A percentile compares a stretch with the other conserved stretches of the same genome.
Evolutionary conservation across 768 basidiomycete genomes (phyloP).

Genomic region (Baorangia bicolor): DNA sequence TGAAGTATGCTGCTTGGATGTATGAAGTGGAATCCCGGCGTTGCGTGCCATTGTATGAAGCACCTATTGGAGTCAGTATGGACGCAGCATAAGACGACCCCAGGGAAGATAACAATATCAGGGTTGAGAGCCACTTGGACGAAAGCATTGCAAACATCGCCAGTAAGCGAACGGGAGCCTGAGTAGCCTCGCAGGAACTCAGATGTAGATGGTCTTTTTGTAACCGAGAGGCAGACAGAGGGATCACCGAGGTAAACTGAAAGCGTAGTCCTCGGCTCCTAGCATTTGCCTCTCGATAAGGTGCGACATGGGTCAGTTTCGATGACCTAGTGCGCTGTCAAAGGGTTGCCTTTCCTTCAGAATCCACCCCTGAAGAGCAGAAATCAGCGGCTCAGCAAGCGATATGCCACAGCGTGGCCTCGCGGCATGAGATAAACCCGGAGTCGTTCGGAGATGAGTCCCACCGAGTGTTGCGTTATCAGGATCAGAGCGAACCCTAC

Average conservation of each 20-base stretch:
- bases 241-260: slow-evolving; percentile 7
- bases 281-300: slow-evolving; percentile 14
- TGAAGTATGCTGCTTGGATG: slow-evolving; percentile 36
- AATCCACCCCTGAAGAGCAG: slow-evolving; percentile 6
- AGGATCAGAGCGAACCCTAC: neutral
- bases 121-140: neutral
- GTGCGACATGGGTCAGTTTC: slow-evolving; percentile 13
- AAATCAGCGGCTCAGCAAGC: slow-evolving; percentile 2
- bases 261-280: slow-evolving; percentile 15
- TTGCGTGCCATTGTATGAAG: slow-evolving; percentile 2
- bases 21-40: slow-evolving; percentile 21
- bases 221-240: neutral
- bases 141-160: neutral
- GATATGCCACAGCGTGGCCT: slow-evolving; percentile 10
- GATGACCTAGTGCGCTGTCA: neutral
- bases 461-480: slow-evolving; percentile 3
- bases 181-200: neutral
- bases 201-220: slow-evolving; percentile 14
- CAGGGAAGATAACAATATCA: slow-evolving; percentile 12
- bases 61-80: slow-evolving; percentile 1
- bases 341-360: neutral
- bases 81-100: slow-evolving; percentile 12
- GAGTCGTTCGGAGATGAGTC: slow-evolving; percentile 10
- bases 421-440: slow-evolving; percentile 8
- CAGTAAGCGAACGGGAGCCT: neutral